phyloP scores from a whole-genome alignment of 108 stramenopile species.

The Skeletonema menzelii region DNA sequence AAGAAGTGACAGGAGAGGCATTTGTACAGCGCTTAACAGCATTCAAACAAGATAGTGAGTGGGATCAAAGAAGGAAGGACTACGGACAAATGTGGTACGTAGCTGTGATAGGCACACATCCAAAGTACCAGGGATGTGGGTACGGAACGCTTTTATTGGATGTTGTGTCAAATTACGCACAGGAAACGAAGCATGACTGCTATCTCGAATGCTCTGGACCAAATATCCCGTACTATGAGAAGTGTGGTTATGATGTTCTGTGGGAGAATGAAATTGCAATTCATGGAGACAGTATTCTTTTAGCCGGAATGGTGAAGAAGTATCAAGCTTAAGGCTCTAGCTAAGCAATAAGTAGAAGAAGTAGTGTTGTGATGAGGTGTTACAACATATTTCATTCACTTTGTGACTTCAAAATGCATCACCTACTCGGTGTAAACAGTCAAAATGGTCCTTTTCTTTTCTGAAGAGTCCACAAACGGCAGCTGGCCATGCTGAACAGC shows the following conservation, averaged over 20 bases:
- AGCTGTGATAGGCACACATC: background rate
- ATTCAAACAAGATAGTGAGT: background rate
- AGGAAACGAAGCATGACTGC: background rate
- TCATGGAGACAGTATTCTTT: background rate
- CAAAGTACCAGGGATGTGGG: background rate
- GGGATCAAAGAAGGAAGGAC: background rate
- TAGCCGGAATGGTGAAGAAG: background rate
- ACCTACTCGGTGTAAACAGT: no score
- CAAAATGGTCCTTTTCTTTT: no score
- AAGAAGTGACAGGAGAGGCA: background rate
- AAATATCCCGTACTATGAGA: background rate
- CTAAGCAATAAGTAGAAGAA: no score
- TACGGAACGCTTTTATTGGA: background rate
- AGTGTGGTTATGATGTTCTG: background rate
- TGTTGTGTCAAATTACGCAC: background rate
- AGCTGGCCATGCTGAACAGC: no score
- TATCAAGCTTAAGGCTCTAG: background rate
- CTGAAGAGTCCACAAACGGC: no score
- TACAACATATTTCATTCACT: no score
- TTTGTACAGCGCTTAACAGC: background rate
- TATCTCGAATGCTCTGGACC: background rate
- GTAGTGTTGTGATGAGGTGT: no score
- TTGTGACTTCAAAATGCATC: no score
- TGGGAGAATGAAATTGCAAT: background rate
- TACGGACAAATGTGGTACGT: background rate